Evolutionary conservation across 768 basidiomycete species (phyloP), one percentile per base, ranked within the genome.

Genomic region (Lentinus tigrinus): DNA sequence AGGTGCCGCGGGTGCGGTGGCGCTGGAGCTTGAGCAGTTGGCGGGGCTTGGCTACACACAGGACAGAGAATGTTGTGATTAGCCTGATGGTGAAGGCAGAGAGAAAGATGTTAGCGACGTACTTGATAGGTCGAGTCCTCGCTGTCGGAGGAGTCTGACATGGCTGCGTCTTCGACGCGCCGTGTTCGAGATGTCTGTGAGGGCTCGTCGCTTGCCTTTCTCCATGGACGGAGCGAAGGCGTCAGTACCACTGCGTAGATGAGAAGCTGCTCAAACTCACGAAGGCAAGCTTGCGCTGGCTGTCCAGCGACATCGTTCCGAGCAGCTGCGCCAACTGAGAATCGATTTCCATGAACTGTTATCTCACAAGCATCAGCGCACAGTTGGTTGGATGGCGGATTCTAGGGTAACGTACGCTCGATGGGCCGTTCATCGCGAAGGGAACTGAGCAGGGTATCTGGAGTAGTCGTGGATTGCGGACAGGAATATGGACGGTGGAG

Each of bases 81-180:
- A 28, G 39, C n/a, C 4, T 3, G 37, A 16, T 40, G 51, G 47
- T 51, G 53, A 43, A 46, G 39, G 38, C 40, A 52, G 36, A 57
- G 38, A 62, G 39, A 40, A 51, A 9, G 26, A 24, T n/a, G n/a
- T n/a, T n/a, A n/a, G n/a, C n/a, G n/a, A 24, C 60, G 57, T 57
- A 67, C 69, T 56, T 61, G 65, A 53, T 67, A 66, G n/a, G 57
- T 57, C 48, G 65, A 60, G 58, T 64, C 66, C 63, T 68, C 67
- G 52, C 57, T 59, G 62, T 65, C 63, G 57, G 65, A 68, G 28
- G 62, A 59, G 62, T 68, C 69, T 54, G 63, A 66, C 63, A 67
- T 68, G 65, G 34, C 48, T 51, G 61, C 53, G 60, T 70, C 65
- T 39, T 54, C 56, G 50, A 26, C 59, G 53, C 42, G 47, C 26